phyloP scores from a whole-genome alignment of 352 stramenopile species.

The Phytophthora macrochlamydospora region DNA sequence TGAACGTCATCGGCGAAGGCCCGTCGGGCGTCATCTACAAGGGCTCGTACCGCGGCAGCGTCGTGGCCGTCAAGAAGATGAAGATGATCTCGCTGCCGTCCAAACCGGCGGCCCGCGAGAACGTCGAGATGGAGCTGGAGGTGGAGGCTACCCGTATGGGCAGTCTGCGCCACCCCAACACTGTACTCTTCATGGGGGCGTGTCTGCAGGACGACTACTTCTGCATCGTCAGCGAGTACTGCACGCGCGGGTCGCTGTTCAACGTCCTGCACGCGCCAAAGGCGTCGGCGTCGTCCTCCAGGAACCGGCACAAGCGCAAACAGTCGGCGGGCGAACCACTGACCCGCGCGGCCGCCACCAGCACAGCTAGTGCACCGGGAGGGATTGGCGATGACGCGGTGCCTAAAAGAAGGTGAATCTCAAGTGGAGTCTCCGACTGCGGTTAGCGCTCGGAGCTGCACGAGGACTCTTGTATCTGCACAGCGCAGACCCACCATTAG shows the following conservation, averaged over 20 bases:
- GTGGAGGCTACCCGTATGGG: constrained; percentile 85
- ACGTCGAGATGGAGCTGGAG: constrained; percentile 85
- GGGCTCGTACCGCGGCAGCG: constrained; percentile 82
- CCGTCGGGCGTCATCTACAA: constrained; percentile 86
- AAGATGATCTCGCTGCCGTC: constrained; percentile 68
- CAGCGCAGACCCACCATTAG: constrained; percentile 81
- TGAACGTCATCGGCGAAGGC: constrained; percentile 79
- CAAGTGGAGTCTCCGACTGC: constrained; percentile 83
- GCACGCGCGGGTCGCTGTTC: constrained; percentile 94
- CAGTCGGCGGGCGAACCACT: constrained; percentile 20
- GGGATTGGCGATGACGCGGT: constrained; percentile 17
- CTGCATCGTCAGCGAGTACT: constrained; percentile 97
- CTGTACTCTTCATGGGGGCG: constrained; percentile 98
- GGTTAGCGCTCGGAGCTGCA: constrained; percentile 79
- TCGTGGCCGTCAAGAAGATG: constrained; percentile 90
- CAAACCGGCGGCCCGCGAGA: constrained; percentile 65
- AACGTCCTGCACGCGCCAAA: constrained; percentile 90
- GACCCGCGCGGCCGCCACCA: constrained; percentile 17
- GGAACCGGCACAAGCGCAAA: constrained; percentile 32
- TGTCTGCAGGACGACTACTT: constrained; percentile 96
- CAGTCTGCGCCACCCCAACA: constrained; percentile 97
- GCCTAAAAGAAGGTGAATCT: constrained; percentile 65
- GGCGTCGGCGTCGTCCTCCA: constrained; percentile 30
- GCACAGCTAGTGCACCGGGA: constrained; percentile 22
- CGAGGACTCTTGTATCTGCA: constrained; percentile 85